These are phyloP conservation scores for Ascochyta pisi DNA, from an alignment of 2,329 filamentous ascomycete species.

Conservation along the genomic window DNA sequence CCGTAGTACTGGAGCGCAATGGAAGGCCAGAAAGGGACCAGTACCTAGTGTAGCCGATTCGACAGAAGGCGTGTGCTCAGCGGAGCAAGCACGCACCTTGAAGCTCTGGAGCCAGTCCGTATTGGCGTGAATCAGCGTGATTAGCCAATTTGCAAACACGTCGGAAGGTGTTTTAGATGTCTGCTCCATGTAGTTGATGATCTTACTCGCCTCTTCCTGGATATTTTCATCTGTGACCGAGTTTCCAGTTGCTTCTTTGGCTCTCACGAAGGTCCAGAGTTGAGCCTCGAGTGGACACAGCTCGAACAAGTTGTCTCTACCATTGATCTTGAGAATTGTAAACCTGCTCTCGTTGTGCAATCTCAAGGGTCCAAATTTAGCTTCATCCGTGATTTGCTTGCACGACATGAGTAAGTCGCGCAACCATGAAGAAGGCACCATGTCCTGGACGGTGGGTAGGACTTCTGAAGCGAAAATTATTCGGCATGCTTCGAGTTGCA, in stretches of 20 bases:
- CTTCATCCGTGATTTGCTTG: constrained; percentile 22
- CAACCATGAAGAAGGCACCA: constrained; percentile 26
- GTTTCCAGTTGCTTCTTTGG: constrained; percentile 6
- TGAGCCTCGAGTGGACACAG: constrained; percentile 32
- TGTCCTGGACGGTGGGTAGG: constrained; percentile 7
- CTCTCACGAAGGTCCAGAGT: constrained; percentile 25
- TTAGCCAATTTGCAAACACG: constrained; percentile 32
- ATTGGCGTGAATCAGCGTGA: constrained; percentile 21
- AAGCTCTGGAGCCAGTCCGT: constrained; percentile 13
- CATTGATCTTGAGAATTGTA: constrained; percentile 9
- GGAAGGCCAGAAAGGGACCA: not conserved
- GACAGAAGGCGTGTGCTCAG: not conserved
- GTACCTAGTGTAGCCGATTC: not conserved
- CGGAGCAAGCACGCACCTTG: constrained; percentile 4
- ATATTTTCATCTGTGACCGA: constrained; percentile 19
- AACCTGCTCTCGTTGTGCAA: constrained; percentile 21
- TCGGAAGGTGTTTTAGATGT: constrained; percentile 30
- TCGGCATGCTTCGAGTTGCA: constrained; percentile 37
- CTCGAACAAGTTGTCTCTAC: constrained; percentile 28
- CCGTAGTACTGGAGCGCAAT: constrained; percentile 3
- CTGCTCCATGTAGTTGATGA: constrained; percentile 31
- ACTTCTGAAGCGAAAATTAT: constrained; percentile 37
- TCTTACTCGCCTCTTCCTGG: constrained; percentile 31
- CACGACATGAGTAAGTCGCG: constrained; percentile 36
- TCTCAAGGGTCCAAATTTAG: constrained; percentile 31